These are phyloP conservation scores for Leptomonas seymouri DNA, from an alignment of 208 protist species.

Conservation along the genomic window DNA sequence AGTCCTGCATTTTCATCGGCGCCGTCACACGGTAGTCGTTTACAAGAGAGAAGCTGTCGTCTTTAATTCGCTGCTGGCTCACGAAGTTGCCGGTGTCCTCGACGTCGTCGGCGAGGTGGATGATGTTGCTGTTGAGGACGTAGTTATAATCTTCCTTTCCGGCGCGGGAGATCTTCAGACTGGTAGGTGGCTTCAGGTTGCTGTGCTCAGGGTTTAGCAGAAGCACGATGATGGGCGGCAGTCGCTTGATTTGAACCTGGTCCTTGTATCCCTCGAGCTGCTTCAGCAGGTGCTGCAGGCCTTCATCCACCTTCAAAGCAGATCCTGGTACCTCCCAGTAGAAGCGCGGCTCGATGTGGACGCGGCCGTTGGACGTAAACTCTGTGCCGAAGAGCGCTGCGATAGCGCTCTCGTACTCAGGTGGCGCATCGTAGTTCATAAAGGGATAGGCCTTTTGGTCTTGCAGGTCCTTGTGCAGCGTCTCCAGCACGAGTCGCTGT, in stretches of 20 bases:
- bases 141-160: slow-evolving; percentile 89
- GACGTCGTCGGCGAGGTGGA: slow-evolving; percentile 87
- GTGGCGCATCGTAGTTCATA: slow-evolving; percentile 56
- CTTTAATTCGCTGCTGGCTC: slow-evolving; percentile 82
- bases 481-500: slow-evolving; percentile 72
- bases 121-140: slow-evolving; percentile 85
- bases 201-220: slow-evolving; percentile 89
- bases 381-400: slow-evolving; percentile 83
- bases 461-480: slow-evolving; percentile 78
- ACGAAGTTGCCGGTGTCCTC: slow-evolving; percentile 91
- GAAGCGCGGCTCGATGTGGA: slow-evolving; percentile 83
- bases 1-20: slow-evolving; percentile 69
- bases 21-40: slow-evolving; percentile 90
- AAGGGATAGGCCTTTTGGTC: slow-evolving; percentile 84
- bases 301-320: slow-evolving; percentile 90
- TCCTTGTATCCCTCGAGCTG: slow-evolving; percentile 84
- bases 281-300: slow-evolving; percentile 90
- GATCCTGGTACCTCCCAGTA: slow-evolving; percentile 90
- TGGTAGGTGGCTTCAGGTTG: slow-evolving; percentile 82
- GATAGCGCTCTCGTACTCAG: slow-evolving; percentile 77
- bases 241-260: slow-evolving; percentile 80
- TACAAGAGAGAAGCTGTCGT: slow-evolving; percentile 82
- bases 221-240: slow-evolving; percentile 90
- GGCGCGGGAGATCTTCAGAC: slow-evolving; percentile 83
- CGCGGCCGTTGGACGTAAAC: slow-evolving; percentile 73